Conservation (phyloP, 495 filamentous ascomycete species). For the Parachaetomium inaequale region DNA sequence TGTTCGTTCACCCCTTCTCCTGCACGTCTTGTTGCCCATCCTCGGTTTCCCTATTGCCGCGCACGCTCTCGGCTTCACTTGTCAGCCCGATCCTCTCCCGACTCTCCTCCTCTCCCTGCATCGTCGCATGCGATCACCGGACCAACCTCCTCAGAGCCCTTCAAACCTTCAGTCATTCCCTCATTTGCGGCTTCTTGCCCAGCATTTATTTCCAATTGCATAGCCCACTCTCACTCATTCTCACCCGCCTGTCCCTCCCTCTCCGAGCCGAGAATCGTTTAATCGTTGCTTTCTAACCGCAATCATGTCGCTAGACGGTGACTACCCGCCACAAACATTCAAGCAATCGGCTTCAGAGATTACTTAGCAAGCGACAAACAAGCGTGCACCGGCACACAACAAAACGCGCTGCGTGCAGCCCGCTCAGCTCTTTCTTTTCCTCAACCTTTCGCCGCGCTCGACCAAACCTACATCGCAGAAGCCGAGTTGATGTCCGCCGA, state of each 20-base stretch:
- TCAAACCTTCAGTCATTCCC: slow-evolving; percentile 26
- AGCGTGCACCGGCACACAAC: not conserved
- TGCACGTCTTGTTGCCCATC: slow-evolving; percentile 24
- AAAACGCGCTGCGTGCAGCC: not conserved
- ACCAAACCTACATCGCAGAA: not conserved
- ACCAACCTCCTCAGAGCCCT: slow-evolving; percentile 10
- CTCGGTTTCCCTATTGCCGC: slow-evolving; percentile 17
- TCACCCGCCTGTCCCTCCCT: slow-evolving; percentile 30
- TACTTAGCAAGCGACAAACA: slow-evolving; percentile 30
- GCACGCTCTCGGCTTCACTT: slow-evolving; percentile 8
- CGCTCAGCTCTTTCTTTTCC: not conserved
- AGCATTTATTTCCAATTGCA: slow-evolving; percentile 19
- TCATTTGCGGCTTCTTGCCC: slow-evolving; percentile 30
- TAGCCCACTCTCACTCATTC: slow-evolving; percentile 20
- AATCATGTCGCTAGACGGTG: slow-evolving; percentile 51
- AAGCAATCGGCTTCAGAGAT: slow-evolving; percentile 24
- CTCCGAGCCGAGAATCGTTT: slow-evolving; percentile 24
- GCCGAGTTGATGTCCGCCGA: not conserved
- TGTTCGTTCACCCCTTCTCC: slow-evolving; percentile 39
- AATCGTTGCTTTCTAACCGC: slow-evolving; percentile 48
- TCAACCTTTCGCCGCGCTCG: not conserved
- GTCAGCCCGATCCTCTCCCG: slow-evolving; percentile 19
- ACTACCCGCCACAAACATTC: slow-evolving; percentile 29
- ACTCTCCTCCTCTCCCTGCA: slow-evolving; percentile 24
- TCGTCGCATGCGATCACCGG: slow-evolving; percentile 27